Conservation (phyloP, 768 basidiomycete species). For the Tulasnella sp. region DNA sequence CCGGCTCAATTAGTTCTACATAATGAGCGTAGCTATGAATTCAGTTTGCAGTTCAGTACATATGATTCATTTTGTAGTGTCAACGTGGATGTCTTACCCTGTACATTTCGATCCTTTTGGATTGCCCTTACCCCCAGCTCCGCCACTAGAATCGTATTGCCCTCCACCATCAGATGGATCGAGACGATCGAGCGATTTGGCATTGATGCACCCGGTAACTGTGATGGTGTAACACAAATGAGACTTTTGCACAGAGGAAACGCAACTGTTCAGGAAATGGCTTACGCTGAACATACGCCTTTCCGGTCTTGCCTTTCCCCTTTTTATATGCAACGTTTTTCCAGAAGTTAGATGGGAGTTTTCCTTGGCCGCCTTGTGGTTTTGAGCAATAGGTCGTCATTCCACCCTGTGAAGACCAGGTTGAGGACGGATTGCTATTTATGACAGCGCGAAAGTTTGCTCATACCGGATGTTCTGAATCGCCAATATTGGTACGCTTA, state of each 20-base stretch:
- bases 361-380: conserved; percentile 3
- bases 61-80: not conserved
- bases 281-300: conserved; percentile 8
- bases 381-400: conserved; percentile 6
- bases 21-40: conserved; percentile 6
- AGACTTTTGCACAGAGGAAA: not conserved
- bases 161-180: conserved; percentile 11
- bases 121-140: conserved; percentile 6
- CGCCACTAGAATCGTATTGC: conserved; percentile 13
- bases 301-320: conserved; percentile 3
- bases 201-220: conserved; percentile 15
- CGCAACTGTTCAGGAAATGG: not conserved
- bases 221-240: not conserved
- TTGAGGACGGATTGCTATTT: not conserved
- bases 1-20: conserved; percentile 14
- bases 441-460: not conserved
- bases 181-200: conserved; percentile 7
- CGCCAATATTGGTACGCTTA: conserved; percentile 12
- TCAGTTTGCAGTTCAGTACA: no score
- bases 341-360: conserved; percentile 12
- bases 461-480: conserved; percentile 11
- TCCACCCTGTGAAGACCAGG: conserved; percentile 1
- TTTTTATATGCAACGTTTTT: conserved; percentile 5
- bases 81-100: not conserved
- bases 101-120: conserved; percentile 5